Conservation (phyloP, 1,139 yeast genomes). For the Keqinozyma sinolaborantium region DNA sequence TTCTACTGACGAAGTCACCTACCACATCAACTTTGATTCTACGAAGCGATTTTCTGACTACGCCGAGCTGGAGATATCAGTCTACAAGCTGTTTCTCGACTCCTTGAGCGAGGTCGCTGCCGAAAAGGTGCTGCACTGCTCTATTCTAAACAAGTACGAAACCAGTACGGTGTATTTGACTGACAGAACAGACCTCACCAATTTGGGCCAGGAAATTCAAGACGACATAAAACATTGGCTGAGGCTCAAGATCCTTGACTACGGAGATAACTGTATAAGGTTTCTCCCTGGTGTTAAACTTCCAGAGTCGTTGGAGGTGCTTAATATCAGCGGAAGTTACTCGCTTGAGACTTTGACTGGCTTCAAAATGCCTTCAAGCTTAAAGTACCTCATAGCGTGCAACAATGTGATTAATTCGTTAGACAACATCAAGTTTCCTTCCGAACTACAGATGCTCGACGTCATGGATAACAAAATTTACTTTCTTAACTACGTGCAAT, state of each 20-base stretch:
- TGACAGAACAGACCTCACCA: constrained; percentile 29
- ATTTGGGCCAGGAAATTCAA: constrained; percentile 38
- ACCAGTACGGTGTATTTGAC: constrained; percentile 32
- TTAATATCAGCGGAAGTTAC: constrained; percentile 41
- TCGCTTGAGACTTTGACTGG: constrained; percentile 41
- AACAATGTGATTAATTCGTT: constrained; percentile 34
- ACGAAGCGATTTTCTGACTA: constrained; percentile 34
- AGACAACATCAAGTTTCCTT: constrained; percentile 35
- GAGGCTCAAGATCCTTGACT: constrained; percentile 32
- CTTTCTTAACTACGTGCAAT: constrained; percentile 38
- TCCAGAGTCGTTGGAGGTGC: constrained; percentile 34
- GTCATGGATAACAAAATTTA: constrained; percentile 38
- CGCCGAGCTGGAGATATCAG: constrained; percentile 19
- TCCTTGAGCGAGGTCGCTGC: constrained; percentile 20
- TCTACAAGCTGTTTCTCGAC: constrained; percentile 23
- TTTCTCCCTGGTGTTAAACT: constrained; percentile 39
- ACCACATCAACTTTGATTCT: constrained; percentile 36
- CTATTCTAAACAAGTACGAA: constrained; percentile 38
- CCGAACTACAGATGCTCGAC: constrained; percentile 28
- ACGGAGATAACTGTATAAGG: constrained; percentile 36
- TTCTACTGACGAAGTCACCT: constrained; percentile 23
- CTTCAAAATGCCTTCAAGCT: constrained; percentile 36
- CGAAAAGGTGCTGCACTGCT: constrained; percentile 33
- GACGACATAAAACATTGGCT: constrained; percentile 36
- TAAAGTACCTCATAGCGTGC: constrained; percentile 29